phyloP scores from a whole-genome alignment of 345 rosid species.

The Melaleuca alternifolia region DNA sequence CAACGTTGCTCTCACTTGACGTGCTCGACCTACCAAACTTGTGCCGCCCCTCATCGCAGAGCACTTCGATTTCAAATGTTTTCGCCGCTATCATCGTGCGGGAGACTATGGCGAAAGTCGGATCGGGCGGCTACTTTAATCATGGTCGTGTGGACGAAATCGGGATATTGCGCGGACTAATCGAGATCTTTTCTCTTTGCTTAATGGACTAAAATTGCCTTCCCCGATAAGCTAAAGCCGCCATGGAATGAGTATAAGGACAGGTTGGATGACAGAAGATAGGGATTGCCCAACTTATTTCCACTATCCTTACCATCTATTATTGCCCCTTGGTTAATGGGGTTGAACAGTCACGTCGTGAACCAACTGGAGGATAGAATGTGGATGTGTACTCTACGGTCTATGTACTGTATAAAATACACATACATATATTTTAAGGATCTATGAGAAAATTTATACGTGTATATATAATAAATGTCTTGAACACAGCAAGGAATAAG shows the following conservation, averaged over 20 bases:
- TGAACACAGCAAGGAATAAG: neutral
- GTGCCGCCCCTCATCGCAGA: accelerated
- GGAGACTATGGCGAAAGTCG: neutral
- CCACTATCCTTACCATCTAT: neutral
- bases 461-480: neutral
- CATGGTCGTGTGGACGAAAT: neutral
- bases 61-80: neutral
- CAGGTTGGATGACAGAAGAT: neutral
- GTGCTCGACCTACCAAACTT: accelerated
- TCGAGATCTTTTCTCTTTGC: neutral
- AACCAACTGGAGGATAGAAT: neutral
- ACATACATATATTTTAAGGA: no score
- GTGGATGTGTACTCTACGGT: neutral
- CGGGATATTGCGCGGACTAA: neutral
- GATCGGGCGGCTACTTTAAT: neutral
- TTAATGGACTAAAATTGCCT: neutral
- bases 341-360: neutral
- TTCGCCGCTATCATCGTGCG: accelerated
- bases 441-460: neutral
- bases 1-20: neutral
- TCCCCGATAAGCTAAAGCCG: neutral
- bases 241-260: neutral
- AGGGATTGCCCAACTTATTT: neutral
- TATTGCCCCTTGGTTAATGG: neutral
- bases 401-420: neutral